Evolutionary conservation across 1,284 basidiomycete species (phyloP), one percentile per base, ranked within the genome.

Genomic region (Volvariella volvacea): DNA sequence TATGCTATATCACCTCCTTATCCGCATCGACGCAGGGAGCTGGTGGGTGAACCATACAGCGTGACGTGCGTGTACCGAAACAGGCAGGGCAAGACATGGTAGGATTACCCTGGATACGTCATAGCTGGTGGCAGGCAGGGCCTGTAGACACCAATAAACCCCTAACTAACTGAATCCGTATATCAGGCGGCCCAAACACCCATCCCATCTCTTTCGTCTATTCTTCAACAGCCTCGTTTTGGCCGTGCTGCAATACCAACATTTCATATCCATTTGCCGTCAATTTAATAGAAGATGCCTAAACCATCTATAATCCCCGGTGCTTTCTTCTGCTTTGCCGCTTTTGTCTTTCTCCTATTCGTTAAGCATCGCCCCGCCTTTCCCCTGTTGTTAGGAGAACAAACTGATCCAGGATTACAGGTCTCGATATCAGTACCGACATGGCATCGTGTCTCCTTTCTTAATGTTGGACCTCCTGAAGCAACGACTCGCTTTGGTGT

Each of bases 401-500:
- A 20, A 19, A 33, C 25, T 42, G 34, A 45, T 48, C 43, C 21
- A 41, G 19, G 10, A 7, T 38, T 43, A n/a, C 45, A 80, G 77
- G 76, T 72, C 2, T 81, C 74, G 37, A 74, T 83, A 10, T 83
- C 83, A 16, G 63, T 75, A 42, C 87, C 88, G 28, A 85, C 78
- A 54, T 90, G 86, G 88, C 60, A 83, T 22, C 59, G 59, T 25
- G 68, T 90, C 43, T 81, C 73, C 17, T 90, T 88, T 69, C 73
- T 91, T 28, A 63, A 76, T 45, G 76, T 78, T 17, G 66, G 64
- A 3, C 36, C 17, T 19, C 56, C 60, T 4, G 64, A 61, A 1
- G 54, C 55, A 25, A 43, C 54, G 52, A 64, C 73, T 14, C 73
- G 72, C 52, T 91, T 81, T 52, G 89, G 89, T 55, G 77, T 86